Base-by-base conservation (phyloP, 1,284 basidiomycete species). In the Stereum hirsutum region DNA sequence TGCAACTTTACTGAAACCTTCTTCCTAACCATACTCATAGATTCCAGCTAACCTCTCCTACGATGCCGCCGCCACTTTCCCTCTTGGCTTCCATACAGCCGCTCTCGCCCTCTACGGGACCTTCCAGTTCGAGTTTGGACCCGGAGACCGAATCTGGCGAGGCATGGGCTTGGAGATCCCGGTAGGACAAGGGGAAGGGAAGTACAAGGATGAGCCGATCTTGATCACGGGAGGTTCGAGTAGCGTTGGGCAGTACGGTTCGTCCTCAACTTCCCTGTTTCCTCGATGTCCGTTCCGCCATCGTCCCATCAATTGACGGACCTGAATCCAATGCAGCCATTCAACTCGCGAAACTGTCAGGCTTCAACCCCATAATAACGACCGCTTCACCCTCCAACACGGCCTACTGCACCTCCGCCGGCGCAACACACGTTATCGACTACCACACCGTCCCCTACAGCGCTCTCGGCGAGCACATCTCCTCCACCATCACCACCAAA, bases 361-460 rank as follows among this genome's bases (percentile, higher is more conserved):
- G 64, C 2, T 63, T 64, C 55, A 44, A 46, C 23, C 59, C 56
- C 3, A 60, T 65, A 46, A 55, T 66, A 48, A 52, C 60, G 5
- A 65, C 64, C 6, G 57, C 62, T 2, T 65, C 64, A 4, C 47
- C 52, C 6, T 52, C 54, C 39, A 62, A 66, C 50, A 51, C 50
- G 14, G 56, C 42, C 4, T 54, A 56, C 34, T 52, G 63, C 49
- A 60, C 58, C 43, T 49, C 52, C 0, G 52, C 62, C 31, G 66
- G 67, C 6, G 68, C 65, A 3, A 61, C 61, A 8, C 63, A 62
- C 27, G 54, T 61, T 30, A 52, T 67, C 50, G 58, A 62, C 44
- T 60, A 61, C 39, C 44, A 45, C n/a, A 49, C 47, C 6, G 38
- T 51, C 15, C 43, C 48, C 10, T 43, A 46, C 23, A 5, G 24